Evolutionary conservation across 2,329 filamentous ascomycete species (phyloP), one percentile per base, ranked within the genome.

Genomic region (Hymenoscyphus scutula): DNA sequence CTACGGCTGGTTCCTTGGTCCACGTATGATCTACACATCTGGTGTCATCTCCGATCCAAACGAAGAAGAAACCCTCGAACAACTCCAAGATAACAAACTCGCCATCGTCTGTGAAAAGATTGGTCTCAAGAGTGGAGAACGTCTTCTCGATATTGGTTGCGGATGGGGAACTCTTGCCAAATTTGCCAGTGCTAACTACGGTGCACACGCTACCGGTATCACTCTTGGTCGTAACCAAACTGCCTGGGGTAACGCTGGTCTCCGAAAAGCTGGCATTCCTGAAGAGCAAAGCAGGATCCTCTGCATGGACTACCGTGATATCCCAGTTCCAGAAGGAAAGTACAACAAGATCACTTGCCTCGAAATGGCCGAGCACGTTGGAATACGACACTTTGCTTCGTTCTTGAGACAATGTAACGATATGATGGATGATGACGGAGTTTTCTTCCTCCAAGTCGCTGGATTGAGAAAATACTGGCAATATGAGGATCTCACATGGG

Each of bases 291-390:
- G 90, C 81, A 89, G 87, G 70, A 93, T 98, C 74, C 81, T 97
- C 67, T 98, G 95, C 84, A 91, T 92, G 85, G 95, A 98, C 78
- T 99, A 98, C 82, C 92, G 95, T 74, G 95, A 98, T 74, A 93
- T 95, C 69, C 91, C 92, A 30, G 84, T 90, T 23, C 88, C 91
- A 23, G 79, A 89, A 71, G 89, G 89, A 67, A 83, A 84, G 64
- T 98, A 94, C 82, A 87, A 96, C 79, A 96, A 97, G 82, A 97
- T 98, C 74, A 97, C 93, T 71, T 96, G 92, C 77, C 87, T 98
- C 61, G 95, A 99, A 79, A 98, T 98, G 95, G 93, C 92, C 60
- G 95, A 98, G 82, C 95, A 99, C 80, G 95, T 98, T 71, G 95
- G 95, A 80, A 90, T 98, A 65, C 90, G 92, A 69, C 90, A 97